Conservation (phyloP, 441 rosid species). For the Bocquillonia castaneifolia region DNA sequence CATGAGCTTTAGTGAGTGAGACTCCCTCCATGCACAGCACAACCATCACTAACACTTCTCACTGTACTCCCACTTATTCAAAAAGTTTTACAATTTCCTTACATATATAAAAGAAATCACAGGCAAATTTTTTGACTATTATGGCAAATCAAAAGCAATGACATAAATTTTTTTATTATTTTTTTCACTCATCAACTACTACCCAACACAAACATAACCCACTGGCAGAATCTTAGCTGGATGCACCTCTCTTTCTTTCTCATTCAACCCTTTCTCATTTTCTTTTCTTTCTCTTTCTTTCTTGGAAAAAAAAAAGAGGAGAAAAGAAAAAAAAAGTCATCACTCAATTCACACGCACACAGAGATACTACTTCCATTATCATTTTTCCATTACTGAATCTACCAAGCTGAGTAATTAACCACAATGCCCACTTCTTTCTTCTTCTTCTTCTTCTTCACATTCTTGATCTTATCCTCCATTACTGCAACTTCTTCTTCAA, state of each 20-base stretch:
- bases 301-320: background rate
- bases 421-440: slow-evolving; percentile 45
- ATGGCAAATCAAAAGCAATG: no score
- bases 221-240: slow-evolving; percentile 68
- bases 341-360: slow-evolving; percentile 15
- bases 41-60: background rate
- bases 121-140: no score
- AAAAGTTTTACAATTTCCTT: no score
- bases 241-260: slow-evolving; percentile 27
- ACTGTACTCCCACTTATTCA: no score
- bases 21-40: background rate
- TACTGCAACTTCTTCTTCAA: slow-evolving; percentile 7
- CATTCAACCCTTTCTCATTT: slow-evolving; percentile 5
- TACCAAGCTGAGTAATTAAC: background rate
- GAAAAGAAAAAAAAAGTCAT: slow-evolving; percentile 16
- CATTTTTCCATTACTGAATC: background rate
- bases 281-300: slow-evolving; percentile 10
- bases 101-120: background rate
- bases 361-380: background rate
- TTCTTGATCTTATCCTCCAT: slow-evolving; percentile 6
- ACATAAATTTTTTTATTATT: no score
- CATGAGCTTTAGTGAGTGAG: background rate
- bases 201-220: background rate
- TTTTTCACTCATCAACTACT: background rate
- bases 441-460: slow-evolving; percentile 7